Evolutionary conservation across 495 filamentous ascomycete genomes (phyloP).

Genomic region (Physcia stellaris): DNA sequence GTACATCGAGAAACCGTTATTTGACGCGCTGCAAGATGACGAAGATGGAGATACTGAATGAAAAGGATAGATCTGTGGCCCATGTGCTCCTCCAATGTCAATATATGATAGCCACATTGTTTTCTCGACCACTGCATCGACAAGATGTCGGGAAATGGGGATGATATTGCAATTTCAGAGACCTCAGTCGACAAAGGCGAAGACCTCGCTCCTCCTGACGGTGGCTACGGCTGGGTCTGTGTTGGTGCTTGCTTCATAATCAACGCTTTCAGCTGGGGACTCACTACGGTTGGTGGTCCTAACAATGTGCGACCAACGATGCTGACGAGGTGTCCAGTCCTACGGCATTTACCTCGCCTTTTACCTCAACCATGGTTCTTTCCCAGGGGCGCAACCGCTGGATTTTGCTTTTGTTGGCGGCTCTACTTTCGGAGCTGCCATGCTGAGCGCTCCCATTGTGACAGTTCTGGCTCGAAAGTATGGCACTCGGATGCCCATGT

Average conservation of each 20-base stretch:
- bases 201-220: too few species aligned
- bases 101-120: too few species aligned
- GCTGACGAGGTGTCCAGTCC: conserved; percentile 12
- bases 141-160: too few species aligned
- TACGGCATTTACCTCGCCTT: conserved; percentile 38
- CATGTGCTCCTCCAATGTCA: too few species aligned
- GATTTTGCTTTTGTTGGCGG: conserved; percentile 41
- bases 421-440: conserved; percentile 31
- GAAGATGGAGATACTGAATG: too few species aligned
- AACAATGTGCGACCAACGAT: conserved; percentile 25
- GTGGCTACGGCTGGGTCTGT: conserved; percentile 44
- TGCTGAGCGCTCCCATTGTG: conserved; percentile 35
- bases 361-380: conserved; percentile 31
- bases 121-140: too few species aligned
- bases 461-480: conserved; percentile 24
- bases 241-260: conserved; percentile 36
- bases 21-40: too few species aligned
- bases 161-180: too few species aligned
- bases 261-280: conserved; percentile 44
- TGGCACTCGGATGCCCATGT: conserved; percentile 25
- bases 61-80: too few species aligned
- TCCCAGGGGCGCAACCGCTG: conserved; percentile 28
- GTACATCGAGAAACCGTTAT: too few species aligned
- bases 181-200: too few species aligned
- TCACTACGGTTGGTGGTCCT: not conserved